Evolutionary conservation across 129 eudicot genomes (phyloP), one percentile per base, ranked within the genome.

Genomic region (Escallonia herrerae): DNA sequence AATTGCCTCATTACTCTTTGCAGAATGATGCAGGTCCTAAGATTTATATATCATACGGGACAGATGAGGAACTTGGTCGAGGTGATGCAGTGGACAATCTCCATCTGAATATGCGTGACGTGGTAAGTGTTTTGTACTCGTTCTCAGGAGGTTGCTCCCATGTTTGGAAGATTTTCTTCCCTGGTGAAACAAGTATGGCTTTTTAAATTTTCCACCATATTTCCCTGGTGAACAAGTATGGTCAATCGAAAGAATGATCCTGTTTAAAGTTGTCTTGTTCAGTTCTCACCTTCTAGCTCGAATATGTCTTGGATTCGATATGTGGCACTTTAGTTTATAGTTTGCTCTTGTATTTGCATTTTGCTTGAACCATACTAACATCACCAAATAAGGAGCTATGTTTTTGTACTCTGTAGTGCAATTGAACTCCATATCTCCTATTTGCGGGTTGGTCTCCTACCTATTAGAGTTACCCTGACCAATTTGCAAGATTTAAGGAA

Each of bases 11-110:
- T 63, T 89, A 81, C 75, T 89, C 97, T 66, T 73, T 89, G 82
- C 99, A 84, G 74, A 89, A 82, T 74, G 99, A 94, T 65, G 99
- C 82, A 0, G 97, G 99, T 38, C 95, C 97, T 45, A 89, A 80
- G 82, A 80, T 94, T 64, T 74, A 74, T 78, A 74, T 94, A 43
- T 94, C 99, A 5, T 94, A 94, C 73, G 99, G 99, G 15, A 67
- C 50, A 44, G 33, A 9, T 44, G 94, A 86, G 70, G 99, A 94
- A 80, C 72, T 77, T 70, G 88, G 81, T 66, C 81, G 75, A 49
- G 86, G 90, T 62, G 86, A 84, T 73, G 82, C 95, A 5, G 89
- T 81, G 44, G 73, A 72, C 73, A 89, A 80, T 81, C 95, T 94
- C 58, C 94, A 70, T 76, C 61, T 80, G 68, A 86, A 80, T 71